phyloP scores from a whole-genome alignment of 331 rosid species.

The Quercus lobata region DNA sequence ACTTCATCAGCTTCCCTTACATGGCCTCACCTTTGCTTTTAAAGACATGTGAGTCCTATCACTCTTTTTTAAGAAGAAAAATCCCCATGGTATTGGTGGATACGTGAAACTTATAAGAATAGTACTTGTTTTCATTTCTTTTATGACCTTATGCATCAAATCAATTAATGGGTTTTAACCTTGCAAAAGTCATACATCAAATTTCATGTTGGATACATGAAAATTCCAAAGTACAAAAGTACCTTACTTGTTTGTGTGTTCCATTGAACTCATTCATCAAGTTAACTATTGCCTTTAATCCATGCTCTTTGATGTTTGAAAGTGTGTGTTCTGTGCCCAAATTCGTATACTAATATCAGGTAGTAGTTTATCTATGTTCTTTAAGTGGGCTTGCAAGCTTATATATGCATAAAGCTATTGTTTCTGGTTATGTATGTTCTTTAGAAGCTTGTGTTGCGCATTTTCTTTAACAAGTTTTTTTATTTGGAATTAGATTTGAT shows the following conservation, averaged over 20 bases:
- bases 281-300: not conserved
- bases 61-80: not conserved
- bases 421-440: too few relatives aligned
- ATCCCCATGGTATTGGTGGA: not conserved
- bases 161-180: not conserved
- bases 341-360: too few relatives aligned
- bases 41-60: constrained; percentile 70
- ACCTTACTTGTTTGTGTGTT: not conserved
- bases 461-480: not conserved
- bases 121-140: not conserved
- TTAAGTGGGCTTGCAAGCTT: not conserved
- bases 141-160: not conserved
- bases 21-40: constrained; percentile 76
- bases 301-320: not conserved
- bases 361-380: not conserved
- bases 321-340: not conserved
- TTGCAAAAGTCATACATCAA: not conserved
- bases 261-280: not conserved
- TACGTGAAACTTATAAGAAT: not conserved
- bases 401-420: too few relatives aligned
- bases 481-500: constrained; percentile 57
- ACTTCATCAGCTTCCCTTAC: constrained; percentile 46
- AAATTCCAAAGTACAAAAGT: not conserved
- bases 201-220: too few relatives aligned
- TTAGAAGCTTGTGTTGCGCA: not conserved